Evolutionary conservation across 176 grass and related monocot genomes (phyloP), one percentile per base, ranked within the genome.

Genomic region (Secale cereale): DNA sequence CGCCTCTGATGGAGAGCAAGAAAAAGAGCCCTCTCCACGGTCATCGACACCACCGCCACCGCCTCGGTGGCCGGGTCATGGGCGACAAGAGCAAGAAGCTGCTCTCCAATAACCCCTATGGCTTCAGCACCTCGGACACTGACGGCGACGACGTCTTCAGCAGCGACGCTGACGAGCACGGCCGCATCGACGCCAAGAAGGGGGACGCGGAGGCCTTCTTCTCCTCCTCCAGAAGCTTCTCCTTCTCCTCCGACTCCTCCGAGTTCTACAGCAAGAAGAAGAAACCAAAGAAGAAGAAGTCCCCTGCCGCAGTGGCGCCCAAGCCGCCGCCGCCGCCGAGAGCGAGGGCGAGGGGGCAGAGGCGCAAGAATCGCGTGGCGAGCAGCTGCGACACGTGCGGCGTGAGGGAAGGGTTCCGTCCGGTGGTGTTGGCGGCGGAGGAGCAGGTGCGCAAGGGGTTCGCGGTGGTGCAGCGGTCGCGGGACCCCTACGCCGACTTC

Each of bases 181-280:
- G 3, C 74, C 79, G 76, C 2, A 61, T 13, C 32, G 71, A 30
- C 7, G 27, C 66, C 46, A 87, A 70, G 63, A 87, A 40, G 9
- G 81, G 71, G 20, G 93, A 90, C 31, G 85, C 83, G 14, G 91
- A 94, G 76, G 74, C 88, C 4, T 99, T 96, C 90, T 99, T 96
- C 90, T 99, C 84, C 26, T 95, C 88, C 2, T 98, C 93, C 1
- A 70, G 87, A 59, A 99, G 97, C 86, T 92, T 98, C 89, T 94
- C 97, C 62, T 99, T 98, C 89, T 94, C 97, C 56, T 99, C 97
- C 65, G 97, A 99, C 85, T 99, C 97, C 59, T 96, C 97, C 27
- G 97, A 96, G 84, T 99, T 99, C 90, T 99, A 99, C 88, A 91
- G 82, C 61, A 92, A 92, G 50, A 89, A 77, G 37, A 91, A 66